Percentiles rank a stretch among this genome's conserved stretches.
phyloP scores from a whole-genome alignment of 352 stramenopile species.

The Blastocystis sp. region DNA sequence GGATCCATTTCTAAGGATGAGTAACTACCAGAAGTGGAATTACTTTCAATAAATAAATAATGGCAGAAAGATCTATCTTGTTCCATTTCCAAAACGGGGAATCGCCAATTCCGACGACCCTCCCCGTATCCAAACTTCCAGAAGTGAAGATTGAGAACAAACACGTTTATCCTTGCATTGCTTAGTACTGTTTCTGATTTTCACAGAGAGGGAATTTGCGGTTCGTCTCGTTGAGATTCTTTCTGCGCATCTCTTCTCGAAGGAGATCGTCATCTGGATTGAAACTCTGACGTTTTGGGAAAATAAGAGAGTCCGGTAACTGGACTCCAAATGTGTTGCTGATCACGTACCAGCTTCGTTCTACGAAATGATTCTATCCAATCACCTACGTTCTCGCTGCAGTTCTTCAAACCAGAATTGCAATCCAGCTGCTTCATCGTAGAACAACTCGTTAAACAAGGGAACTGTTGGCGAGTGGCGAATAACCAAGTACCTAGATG shows the following conservation, averaged over 20 bases:
- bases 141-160: not conserved
- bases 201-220: not conserved
- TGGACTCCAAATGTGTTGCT: not conserved
- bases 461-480: not conserved
- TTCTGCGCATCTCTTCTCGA: not conserved
- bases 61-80: too few relatives aligned
- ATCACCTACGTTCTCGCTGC: not conserved
- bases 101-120: too few relatives aligned
- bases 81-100: too few relatives aligned
- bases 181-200: not conserved
- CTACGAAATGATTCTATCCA: not conserved
- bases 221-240: not conserved
- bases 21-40: too few relatives aligned
- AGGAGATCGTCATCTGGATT: not conserved
- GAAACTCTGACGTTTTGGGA: not conserved
- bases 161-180: not conserved
- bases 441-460: not conserved
- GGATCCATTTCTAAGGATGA: slow-evolving; percentile 43
- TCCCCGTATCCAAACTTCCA: too few relatives aligned
- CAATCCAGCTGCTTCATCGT: not conserved
- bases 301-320: not conserved
- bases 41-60: too few relatives aligned
- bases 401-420: not conserved
- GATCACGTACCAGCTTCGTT: not conserved
- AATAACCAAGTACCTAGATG: not conserved